Conservation (phyloP, 345 rosid species). For the Corymbia maculata region DNA sequence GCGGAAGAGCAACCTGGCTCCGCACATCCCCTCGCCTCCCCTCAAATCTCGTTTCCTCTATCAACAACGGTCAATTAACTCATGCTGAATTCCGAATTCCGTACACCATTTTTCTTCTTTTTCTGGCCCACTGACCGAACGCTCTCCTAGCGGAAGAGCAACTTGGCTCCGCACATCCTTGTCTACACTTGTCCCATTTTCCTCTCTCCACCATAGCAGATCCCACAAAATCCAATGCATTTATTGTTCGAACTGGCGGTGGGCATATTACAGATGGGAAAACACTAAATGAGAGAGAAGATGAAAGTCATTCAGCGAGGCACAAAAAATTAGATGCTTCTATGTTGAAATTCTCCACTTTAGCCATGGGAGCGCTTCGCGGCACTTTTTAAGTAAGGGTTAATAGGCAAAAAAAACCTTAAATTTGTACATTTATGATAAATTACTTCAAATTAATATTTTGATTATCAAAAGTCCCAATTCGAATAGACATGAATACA, state of each 20-base stretch:
- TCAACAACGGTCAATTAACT: not conserved
- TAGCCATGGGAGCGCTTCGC: not conserved
- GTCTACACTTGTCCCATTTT: not conserved
- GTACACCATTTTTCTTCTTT: no score
- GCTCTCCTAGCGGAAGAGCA: not conserved
- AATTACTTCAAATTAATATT: not conserved
- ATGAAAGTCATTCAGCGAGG: not conserved
- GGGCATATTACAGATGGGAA: rapidly evolving
- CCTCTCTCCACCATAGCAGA: not conserved
- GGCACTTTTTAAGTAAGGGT: not conserved
- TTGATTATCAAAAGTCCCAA: no score
- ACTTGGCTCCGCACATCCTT: not conserved
- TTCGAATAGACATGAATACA: no score
- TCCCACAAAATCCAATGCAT: not conserved
- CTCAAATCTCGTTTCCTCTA: not conserved
- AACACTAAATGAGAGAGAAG: no score
- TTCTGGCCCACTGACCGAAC: not conserved
- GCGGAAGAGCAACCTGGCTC: not conserved
- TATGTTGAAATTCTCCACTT: not conserved
- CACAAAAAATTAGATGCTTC: not conserved
- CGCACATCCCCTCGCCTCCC: rapidly evolving
- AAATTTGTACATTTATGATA: rapidly evolving
- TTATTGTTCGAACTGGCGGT: not conserved
- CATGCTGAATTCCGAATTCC: not conserved
- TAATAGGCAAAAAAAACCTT: rapidly evolving